Percentiles rank a stretch among this genome's conserved stretches.
These are phyloP conservation scores for Ganoderma boninense DNA, from an alignment of 1,284 basidiomycete genomes.

Conservation along the genomic window DNA sequence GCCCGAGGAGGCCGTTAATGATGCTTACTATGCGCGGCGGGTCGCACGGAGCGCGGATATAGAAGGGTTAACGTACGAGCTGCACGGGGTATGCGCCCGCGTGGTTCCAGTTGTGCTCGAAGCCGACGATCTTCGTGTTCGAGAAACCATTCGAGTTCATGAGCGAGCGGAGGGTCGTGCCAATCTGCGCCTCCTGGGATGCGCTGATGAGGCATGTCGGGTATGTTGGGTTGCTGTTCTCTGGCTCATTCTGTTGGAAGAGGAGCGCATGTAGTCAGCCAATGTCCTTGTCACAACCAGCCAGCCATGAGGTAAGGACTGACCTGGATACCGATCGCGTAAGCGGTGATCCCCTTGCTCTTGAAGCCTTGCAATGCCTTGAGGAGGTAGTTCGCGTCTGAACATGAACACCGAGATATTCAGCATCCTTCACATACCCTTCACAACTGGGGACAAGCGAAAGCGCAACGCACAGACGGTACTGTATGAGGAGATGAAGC, in stretches of 20 bases:
- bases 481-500: constrained; percentile 47
- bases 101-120: constrained; percentile 58
- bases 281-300: not conserved
- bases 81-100: constrained; percentile 55
- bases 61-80: constrained; percentile 42
- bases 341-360: constrained; percentile 50
- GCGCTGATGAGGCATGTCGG: constrained; percentile 50
- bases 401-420: not conserved
- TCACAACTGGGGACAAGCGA: not conserved
- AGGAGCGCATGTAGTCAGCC: constrained; percentile 1
- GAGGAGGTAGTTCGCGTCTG: constrained; percentile 58
- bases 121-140: constrained; percentile 52
- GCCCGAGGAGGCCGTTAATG: not conserved
- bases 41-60: not conserved
- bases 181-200: constrained; percentile 50
- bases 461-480: constrained; percentile 48
- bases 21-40: not conserved
- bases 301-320: not conserved
- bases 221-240: constrained; percentile 54
- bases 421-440: not conserved
- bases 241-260: constrained; percentile 55
- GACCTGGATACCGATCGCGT: constrained; percentile 56
- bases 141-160: constrained; percentile 54
- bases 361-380: constrained; percentile 52
- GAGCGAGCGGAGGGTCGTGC: constrained; percentile 48